A percentile compares a stretch with the other conserved stretches of the same genome.
Evolutionary conservation across 73 alveolate genomes (phyloP).

Genomic region (Durusdinium trenchii): DNA sequence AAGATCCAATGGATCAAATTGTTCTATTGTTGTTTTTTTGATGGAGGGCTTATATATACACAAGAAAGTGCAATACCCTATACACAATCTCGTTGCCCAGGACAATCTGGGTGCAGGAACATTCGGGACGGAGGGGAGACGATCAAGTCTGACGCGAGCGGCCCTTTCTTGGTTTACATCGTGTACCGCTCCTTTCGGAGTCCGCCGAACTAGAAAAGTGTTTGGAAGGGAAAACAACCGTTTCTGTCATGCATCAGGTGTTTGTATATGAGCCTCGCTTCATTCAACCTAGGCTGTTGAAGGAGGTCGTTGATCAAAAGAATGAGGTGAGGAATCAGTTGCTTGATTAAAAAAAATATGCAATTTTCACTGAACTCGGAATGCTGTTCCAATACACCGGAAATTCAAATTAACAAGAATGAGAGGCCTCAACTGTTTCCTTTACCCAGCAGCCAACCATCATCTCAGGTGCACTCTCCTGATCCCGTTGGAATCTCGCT

Average conservation of each 20-base stretch:
- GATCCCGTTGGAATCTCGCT: neutral
- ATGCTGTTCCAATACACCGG: too few species aligned
- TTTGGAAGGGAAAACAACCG: neutral
- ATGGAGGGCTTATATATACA: too few species aligned
- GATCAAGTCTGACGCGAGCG: neutral
- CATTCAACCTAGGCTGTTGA: neutral
- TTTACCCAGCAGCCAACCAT: too few species aligned
- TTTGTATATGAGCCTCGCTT: neutral
- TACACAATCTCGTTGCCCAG: too few species aligned
- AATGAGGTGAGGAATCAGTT: conserved; percentile 10
- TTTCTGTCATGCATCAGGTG: neutral
- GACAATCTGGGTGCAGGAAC: conserved; percentile 4
- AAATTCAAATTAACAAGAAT: too few species aligned
- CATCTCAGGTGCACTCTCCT: neutral
- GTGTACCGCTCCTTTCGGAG: neutral
- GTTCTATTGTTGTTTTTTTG: too few species aligned
- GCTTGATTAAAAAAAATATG: neutral
- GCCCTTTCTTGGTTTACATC: neutral
- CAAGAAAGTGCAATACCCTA: too few species aligned
- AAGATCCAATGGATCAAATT: too few species aligned
- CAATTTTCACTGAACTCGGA: too few species aligned
- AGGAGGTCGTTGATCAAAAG: neutral
- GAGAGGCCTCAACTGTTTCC: too few species aligned
- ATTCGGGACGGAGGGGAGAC: conserved; percentile 8
- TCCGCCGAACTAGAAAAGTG: neutral